phyloP scores from a whole-genome alignment of 768 basidiomycete genomes.

The Scleroderma citrinum region DNA sequence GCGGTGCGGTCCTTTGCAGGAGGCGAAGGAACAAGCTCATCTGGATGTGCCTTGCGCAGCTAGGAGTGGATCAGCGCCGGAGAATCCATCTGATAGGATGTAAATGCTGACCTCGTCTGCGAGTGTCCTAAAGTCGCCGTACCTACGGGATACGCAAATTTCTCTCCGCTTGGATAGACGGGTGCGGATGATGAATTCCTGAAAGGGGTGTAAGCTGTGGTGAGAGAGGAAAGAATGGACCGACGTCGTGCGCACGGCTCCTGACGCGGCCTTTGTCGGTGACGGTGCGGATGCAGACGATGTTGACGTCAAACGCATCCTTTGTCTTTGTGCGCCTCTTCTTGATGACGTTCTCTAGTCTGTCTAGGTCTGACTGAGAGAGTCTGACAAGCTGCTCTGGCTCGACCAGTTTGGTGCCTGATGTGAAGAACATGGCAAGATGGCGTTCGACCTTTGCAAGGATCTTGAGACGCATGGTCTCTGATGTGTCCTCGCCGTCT shows the following conservation, averaged over 20 bases:
- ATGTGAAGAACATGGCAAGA: constrained; percentile 71
- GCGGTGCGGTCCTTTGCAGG: constrained; percentile 85
- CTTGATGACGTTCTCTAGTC: constrained; percentile 66
- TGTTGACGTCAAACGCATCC: constrained; percentile 81
- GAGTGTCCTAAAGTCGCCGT: constrained; percentile 92
- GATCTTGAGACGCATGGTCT: constrained; percentile 60
- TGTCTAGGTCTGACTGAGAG: constrained; percentile 75
- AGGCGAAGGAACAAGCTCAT: constrained; percentile 72
- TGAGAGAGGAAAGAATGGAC: constrained; percentile 20
- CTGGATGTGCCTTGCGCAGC: constrained; percentile 84
- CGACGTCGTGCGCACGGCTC: constrained; percentile 81
- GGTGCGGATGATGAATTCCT: constrained; percentile 97
- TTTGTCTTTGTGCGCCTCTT: constrained; percentile 50
- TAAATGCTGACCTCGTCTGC: constrained; percentile 61
- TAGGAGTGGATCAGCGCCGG: constrained; percentile 28
- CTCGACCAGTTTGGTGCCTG: constrained; percentile 78
- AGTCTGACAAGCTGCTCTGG: constrained; percentile 88
- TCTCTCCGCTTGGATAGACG: constrained; percentile 66
- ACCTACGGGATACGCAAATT: constrained; percentile 84
- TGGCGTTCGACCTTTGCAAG: constrained; percentile 81
- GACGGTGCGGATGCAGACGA: constrained; percentile 81
- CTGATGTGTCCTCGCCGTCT: constrained; percentile 42
- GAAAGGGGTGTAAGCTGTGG: constrained; percentile 1
- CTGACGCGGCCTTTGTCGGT: constrained; percentile 81
- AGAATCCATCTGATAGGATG: not conserved